Evolutionary conservation across 1,139 yeast genomes (phyloP).

Genomic region (Hemisphaericaspora subhashii): DNA sequence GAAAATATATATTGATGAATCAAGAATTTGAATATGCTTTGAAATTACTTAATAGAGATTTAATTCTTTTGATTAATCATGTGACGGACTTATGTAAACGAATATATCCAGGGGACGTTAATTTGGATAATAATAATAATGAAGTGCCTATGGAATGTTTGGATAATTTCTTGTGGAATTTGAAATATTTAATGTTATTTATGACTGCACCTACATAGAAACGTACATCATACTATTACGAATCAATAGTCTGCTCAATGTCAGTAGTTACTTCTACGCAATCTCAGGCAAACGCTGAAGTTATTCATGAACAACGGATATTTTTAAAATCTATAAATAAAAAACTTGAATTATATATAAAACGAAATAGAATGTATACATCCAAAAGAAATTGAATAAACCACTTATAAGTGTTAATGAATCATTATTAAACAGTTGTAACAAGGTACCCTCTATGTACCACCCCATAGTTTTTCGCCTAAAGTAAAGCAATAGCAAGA

Average conservation of each 20-base stretch:
- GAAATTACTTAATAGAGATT: slow-evolving; percentile 32
- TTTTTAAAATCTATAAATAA: no score
- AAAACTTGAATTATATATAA: no score
- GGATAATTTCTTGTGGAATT: slow-evolving; percentile 46
- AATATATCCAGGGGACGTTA: slow-evolving; percentile 16
- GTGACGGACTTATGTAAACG: slow-evolving; percentile 21
- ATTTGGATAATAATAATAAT: slow-evolving; percentile 17
- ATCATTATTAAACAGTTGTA: no score
- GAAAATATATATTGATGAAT: slow-evolving; percentile 20
- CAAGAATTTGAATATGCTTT: slow-evolving; percentile 37
- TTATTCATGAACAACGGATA: no score
- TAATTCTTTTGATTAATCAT: slow-evolving; percentile 26
- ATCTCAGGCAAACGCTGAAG: no score
- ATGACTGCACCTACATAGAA: slow-evolving; percentile 29
- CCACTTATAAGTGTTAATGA: no score
- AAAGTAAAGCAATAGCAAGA: slow-evolving; percentile 36
- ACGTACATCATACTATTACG: no score
- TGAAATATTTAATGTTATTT: slow-evolving; percentile 37
- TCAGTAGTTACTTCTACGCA: not conserved
- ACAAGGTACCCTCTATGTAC: no score
- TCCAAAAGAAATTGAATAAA: no score
- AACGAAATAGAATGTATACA: no score
- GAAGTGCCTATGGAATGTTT: slow-evolving; percentile 40
- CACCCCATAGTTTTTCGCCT: no score
- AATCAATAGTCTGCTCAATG: not conserved